A percentile compares a stretch with the other conserved stretches of the same genome.
Conservation (phyloP, 2,329 filamentous ascomycete species). For the Aspergillus pseudoglaucus region DNA sequence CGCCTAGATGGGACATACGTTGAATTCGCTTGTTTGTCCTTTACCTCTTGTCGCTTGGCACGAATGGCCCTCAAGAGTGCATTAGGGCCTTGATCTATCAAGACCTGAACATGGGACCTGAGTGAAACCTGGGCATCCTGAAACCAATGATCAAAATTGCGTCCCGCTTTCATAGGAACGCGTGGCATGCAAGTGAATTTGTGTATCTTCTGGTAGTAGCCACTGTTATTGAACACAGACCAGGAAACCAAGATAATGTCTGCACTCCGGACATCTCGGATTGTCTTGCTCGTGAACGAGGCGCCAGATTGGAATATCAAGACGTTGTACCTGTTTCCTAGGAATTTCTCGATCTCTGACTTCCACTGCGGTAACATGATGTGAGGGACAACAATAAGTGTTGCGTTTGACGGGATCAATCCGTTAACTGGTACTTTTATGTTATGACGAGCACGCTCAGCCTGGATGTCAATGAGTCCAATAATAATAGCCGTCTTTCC, state of each 20-base stretch:
- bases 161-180: slow-evolving; percentile 34
- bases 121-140: slow-evolving; percentile 38
- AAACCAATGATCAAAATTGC: slow-evolving; percentile 52
- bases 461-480: slow-evolving; percentile 48
- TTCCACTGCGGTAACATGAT: slow-evolving; percentile 55
- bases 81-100: slow-evolving; percentile 24
- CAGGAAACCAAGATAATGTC: slow-evolving; percentile 53
- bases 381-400: slow-evolving; percentile 53
- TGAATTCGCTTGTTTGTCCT: slow-evolving; percentile 33
- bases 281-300: slow-evolving; percentile 36
- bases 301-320: slow-evolving; percentile 36
- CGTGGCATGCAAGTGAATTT: slow-evolving; percentile 44
- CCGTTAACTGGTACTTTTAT: slow-evolving; percentile 8
- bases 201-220: slow-evolving; percentile 47
- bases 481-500: slow-evolving; percentile 60
- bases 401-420: slow-evolving; percentile 47
- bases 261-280: slow-evolving; percentile 43
- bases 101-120: slow-evolving; percentile 33
- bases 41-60: slow-evolving; percentile 21
- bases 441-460: slow-evolving; percentile 17
- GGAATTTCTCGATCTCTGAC: slow-evolving; percentile 48
- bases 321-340: slow-evolving; percentile 39
- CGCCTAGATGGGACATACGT: slow-evolving; percentile 31
- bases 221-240: slow-evolving; percentile 39
- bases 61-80: slow-evolving; percentile 27